These are phyloP conservation scores for Yamadazyma paraphyllophila DNA, from an alignment of 805 yeast genomes.

Conservation along the genomic window DNA sequence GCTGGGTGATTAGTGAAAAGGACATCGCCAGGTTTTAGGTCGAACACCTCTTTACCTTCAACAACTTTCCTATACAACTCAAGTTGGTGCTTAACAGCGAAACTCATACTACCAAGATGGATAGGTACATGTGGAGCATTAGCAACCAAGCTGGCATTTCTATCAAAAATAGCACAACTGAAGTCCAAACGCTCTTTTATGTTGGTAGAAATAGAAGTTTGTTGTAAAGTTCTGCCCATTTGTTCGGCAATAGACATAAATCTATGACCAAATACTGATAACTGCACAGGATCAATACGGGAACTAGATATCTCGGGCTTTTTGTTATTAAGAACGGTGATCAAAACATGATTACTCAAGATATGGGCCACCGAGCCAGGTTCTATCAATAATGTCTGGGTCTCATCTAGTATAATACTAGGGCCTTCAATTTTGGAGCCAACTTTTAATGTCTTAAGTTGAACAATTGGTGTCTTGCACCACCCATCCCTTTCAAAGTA, in stretches of 20 bases:
- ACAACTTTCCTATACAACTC: constrained; percentile 30
- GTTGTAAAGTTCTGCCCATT: constrained; percentile 45
- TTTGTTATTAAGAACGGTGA: constrained; percentile 25
- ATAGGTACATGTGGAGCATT: constrained; percentile 48
- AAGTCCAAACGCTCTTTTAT: constrained; percentile 46
- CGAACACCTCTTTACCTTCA: constrained; percentile 4
- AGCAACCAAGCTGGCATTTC: constrained; percentile 42
- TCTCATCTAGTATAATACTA: constrained; percentile 33
- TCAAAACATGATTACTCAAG: constrained; percentile 28
- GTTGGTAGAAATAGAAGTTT: constrained; percentile 45
- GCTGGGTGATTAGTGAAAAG: constrained; percentile 42
- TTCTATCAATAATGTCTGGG: constrained; percentile 32
- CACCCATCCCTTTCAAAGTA: constrained; percentile 32
- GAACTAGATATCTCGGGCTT: constrained; percentile 22
- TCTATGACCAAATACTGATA: constrained; percentile 41
- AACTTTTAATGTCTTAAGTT: constrained; percentile 20
- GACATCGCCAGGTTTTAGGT: constrained; percentile 39
- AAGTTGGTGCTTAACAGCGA: constrained; percentile 42
- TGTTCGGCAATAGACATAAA: constrained; percentile 42
- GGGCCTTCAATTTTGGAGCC: constrained; percentile 28
- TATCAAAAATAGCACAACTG: constrained; percentile 45
- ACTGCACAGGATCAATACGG: constrained; percentile 36
- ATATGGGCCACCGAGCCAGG: constrained; percentile 32
- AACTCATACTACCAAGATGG: constrained; percentile 49
- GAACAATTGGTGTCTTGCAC: constrained; percentile 23